Base-by-base conservation (phyloP, 2,329 filamentous ascomycete genomes). In the Epichloe sibirici region DNA sequence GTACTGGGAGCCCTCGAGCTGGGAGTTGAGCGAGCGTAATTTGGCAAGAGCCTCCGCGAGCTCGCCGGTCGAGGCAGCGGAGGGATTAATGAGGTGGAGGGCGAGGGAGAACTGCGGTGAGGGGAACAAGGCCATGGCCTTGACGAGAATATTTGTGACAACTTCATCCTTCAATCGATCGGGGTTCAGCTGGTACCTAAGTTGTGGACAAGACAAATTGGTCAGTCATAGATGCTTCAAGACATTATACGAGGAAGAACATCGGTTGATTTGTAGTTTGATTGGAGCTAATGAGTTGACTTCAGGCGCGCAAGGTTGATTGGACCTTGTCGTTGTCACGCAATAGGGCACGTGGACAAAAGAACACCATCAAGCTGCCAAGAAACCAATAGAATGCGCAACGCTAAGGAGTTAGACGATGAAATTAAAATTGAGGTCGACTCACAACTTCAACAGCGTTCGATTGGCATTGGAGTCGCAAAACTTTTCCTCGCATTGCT, bases 141-240 rank as follows among this genome's bases (percentile, higher is more conserved):
- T 98, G 77, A 95, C 90, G 69, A 98, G 89, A 74, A 97, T 87
- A 80, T 97, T 97, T 78, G 93, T 97, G 71, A 93, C 90, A 66
- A 91, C 89, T 73, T 98, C 93, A 67, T 95, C 88, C 76, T 93
- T 91, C 67, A 90, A 84, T 63, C 95, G 88, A 77, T 97, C 90
- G 50, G 93, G 93, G 82, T 98, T 98, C 76, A 98, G 95, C 76
- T 98, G 94, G 80, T 98, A 98, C 59, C 93, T 98, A 63, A 12
- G 13, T 23, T 45, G 25, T n/a, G 40, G 5, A 23, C 15, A 49
- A 28, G 15, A 25, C 0, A 5, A 15, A 9, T 28, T 51, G 12
- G 49, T 51, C 35, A 52, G 46, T 15, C 21, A 49, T 11, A 9
- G 12, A 28, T 49, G 50, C 49, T 43, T 46, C 45, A 46, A n/a